Percentiles rank a stretch among this genome's conserved stretches.
Evolutionary conservation across 495 filamentous ascomycete genomes (phyloP).

Genomic region (Aspergillus diversus): DNA sequence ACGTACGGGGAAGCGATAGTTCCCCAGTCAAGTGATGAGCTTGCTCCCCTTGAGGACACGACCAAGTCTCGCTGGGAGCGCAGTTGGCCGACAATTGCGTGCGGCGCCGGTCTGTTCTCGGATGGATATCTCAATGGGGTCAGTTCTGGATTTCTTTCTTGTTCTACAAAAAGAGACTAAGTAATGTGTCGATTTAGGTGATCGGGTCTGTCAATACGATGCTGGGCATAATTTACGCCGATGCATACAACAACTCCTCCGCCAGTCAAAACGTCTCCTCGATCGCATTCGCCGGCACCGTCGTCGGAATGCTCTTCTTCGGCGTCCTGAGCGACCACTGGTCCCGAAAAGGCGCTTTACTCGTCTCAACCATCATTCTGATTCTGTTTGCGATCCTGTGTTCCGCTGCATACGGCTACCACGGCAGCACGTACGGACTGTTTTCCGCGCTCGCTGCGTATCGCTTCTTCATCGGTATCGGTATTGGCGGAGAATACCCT

Average conservation of each 20-base stretch:
- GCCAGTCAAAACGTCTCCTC: conserved; percentile 72
- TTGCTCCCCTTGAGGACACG: conserved; percentile 40
- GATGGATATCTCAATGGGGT: conserved; percentile 90
- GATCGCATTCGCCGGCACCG: conserved; percentile 88
- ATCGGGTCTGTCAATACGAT: conserved; percentile 83
- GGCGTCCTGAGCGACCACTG: conserved; percentile 82
- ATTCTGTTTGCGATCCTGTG: conserved; percentile 82
- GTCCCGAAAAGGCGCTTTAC: conserved; percentile 79
- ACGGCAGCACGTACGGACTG: conserved; percentile 65
- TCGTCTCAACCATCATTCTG: conserved; percentile 79
- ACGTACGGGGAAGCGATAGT: neutral
- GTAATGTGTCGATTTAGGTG: conserved; percentile 52
- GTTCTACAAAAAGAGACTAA: neutral
- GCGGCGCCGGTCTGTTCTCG: conserved; percentile 86
- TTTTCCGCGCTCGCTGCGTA: conserved; percentile 84
- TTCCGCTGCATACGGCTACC: conserved; percentile 72
- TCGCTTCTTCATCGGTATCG: conserved; percentile 76
- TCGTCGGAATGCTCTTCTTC: conserved; percentile 82
- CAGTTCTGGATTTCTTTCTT: conserved; percentile 18
- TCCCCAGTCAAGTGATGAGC: conserved; percentile 20
- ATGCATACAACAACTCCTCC: conserved; percentile 63
- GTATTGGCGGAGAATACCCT: conserved; percentile 80
- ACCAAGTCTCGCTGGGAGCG: conserved; percentile 61
- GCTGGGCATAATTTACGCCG: conserved; percentile 62
- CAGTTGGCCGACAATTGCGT: conserved; percentile 73